These are phyloP conservation scores for Starmerella bombicola DNA, from an alignment of 805 yeast species.

Conservation along the genomic window DNA sequence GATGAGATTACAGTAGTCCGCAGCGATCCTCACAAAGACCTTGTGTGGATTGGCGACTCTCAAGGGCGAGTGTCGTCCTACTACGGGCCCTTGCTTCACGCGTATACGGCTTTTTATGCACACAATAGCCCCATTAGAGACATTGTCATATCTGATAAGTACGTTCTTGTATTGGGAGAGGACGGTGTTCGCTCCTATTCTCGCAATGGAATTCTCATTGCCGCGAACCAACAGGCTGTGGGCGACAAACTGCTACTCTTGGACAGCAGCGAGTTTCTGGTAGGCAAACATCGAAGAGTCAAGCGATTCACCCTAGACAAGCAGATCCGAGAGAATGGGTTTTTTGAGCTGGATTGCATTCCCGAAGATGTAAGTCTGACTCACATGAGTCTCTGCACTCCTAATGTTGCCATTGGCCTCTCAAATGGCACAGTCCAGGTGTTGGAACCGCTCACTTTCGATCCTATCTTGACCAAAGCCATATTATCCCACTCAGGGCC, in stretches of 20 bases:
- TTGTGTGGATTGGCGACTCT: slow-evolving; percentile 73
- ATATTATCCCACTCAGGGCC: slow-evolving; percentile 30
- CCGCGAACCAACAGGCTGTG: slow-evolving; percentile 25
- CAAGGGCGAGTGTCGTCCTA: slow-evolving; percentile 34
- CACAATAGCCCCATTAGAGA: slow-evolving; percentile 41
- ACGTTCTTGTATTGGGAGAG: slow-evolving; percentile 45
- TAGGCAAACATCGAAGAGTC: slow-evolving; percentile 26
- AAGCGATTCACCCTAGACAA: slow-evolving; percentile 28
- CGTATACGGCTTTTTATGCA: slow-evolving; percentile 48
- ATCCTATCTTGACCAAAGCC: slow-evolving; percentile 15
- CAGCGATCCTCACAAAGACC: slow-evolving; percentile 33
- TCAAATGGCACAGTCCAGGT: slow-evolving; percentile 28
- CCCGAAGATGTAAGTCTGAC: slow-evolving; percentile 20
- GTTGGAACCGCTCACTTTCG: slow-evolving; percentile 29
- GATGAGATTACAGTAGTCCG: slow-evolving; percentile 32
- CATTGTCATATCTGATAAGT: slow-evolving; percentile 42
- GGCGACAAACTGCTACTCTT: slow-evolving; percentile 21
- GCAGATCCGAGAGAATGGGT: slow-evolving; percentile 29
- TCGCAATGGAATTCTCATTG: slow-evolving; percentile 43
- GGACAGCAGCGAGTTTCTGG: slow-evolving; percentile 29
- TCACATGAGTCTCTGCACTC: slow-evolving; percentile 27
- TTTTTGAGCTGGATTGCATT: slow-evolving; percentile 21
- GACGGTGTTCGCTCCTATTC: slow-evolving; percentile 42
- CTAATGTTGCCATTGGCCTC: slow-evolving; percentile 28
- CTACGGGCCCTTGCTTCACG: slow-evolving; percentile 37